A percentile compares a stretch with the other conserved stretches of the same genome.
phyloP scores from a whole-genome alignment of 2,329 filamentous ascomycete species.

The Clonostachys byssicola region DNA sequence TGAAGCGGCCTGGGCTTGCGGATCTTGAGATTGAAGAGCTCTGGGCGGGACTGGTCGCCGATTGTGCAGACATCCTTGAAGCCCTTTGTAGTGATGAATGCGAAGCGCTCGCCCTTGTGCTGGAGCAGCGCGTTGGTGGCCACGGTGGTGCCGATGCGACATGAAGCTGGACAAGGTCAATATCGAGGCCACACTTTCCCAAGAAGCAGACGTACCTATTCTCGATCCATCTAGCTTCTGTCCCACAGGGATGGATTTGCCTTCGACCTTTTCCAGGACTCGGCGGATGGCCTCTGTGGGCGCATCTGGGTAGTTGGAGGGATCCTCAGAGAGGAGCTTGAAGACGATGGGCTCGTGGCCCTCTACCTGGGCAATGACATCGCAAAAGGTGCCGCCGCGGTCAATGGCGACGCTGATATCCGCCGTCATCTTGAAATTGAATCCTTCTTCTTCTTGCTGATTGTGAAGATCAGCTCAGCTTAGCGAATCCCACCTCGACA shows the following conservation, averaged over 20 bases:
- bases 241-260: neutral
- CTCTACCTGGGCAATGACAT: conserved; percentile 63
- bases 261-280: conserved; percentile 24
- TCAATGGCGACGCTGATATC: conserved; percentile 7
- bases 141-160: conserved; percentile 71
- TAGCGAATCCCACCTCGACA: no score
- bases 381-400: conserved; percentile 56
- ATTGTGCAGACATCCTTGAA: conserved; percentile 71
- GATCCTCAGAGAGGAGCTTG: conserved; percentile 69
- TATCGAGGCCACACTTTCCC: no score
- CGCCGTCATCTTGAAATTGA: no score
- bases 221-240: no score
- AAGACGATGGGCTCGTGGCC: conserved; percentile 57
- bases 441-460: no score
- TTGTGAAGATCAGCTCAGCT: no score
- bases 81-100: conserved; percentile 66
- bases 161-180: no score
- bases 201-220: no score
- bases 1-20: conserved; percentile 65
- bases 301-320: conserved; percentile 67
- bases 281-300: conserved; percentile 63
- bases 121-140: conserved; percentile 75
- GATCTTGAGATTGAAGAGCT: conserved; percentile 71
- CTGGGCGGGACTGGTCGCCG: conserved; percentile 68
- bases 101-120: conserved; percentile 67